Conservation (phyloP, 164 flowering plant genomes). For the Magnolia sinica region DNA sequence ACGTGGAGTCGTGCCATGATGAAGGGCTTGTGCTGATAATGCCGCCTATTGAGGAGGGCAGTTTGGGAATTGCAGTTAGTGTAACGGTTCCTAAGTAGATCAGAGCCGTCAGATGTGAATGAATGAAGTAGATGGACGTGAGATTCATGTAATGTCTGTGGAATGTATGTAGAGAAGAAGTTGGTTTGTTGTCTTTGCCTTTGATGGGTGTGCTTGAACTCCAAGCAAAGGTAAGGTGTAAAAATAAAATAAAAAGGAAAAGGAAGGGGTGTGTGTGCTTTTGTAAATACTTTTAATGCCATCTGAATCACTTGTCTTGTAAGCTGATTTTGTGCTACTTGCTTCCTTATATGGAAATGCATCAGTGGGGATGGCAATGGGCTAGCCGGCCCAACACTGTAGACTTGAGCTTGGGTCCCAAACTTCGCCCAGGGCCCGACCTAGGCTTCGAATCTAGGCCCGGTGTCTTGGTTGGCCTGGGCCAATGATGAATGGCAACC, state of each 20-base stretch:
- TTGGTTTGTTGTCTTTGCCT: not conserved
- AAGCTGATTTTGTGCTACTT: no score
- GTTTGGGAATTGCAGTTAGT: not conserved
- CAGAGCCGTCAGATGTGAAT: not conserved
- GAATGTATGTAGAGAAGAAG: not conserved
- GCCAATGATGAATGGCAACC: no score
- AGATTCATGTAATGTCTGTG: not conserved
- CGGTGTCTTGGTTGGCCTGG: no score
- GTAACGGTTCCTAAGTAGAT: slow-evolving; percentile 5
- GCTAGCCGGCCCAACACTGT: no score
- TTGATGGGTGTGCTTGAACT: not conserved
- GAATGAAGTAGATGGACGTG: not conserved
- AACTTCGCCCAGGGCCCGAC: no score
- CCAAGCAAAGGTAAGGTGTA: not conserved
- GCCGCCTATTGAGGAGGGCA: slow-evolving; percentile 3
- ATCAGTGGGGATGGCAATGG: no score
- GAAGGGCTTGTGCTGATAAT: slow-evolving; percentile 12
- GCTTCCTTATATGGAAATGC: no score
- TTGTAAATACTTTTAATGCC: not conserved
- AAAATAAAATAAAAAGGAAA: no score
- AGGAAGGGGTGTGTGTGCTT: not conserved
- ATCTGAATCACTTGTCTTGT: no score
- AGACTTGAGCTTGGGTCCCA: no score
- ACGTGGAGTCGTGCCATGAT: not conserved
- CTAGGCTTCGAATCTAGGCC: no score